These are phyloP conservation scores for Termitomyces eurrhizus DNA, from an alignment of 768 basidiomycete genomes.

Conservation along the genomic window DNA sequence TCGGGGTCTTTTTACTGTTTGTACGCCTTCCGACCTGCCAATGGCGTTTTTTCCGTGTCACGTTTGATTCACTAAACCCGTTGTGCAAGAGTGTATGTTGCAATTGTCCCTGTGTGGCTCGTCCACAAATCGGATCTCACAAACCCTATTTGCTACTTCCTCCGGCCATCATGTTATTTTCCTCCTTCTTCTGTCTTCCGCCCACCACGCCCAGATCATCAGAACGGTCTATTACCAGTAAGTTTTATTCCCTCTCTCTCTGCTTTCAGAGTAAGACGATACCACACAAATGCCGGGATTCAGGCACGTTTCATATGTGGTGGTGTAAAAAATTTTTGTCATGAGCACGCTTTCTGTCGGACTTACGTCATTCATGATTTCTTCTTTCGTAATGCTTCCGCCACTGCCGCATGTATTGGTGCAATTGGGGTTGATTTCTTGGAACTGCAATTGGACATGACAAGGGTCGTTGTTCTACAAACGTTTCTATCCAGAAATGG, in stretches of 20 bases:
- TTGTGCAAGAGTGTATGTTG: neutral
- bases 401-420: too few relatives aligned
- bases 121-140: neutral
- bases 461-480: too few relatives aligned
- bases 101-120: neutral
- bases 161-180: neutral
- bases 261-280: neutral
- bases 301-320: neutral
- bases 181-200: neutral
- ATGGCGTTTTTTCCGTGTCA: slow-evolving; percentile 8
- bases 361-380: neutral
- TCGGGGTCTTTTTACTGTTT: neutral
- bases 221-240: neutral
- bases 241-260: neutral
- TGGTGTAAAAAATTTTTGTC: neutral
- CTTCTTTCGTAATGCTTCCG: neutral
- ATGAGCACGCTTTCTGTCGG: neutral
- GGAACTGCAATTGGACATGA: too few relatives aligned
- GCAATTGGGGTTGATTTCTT: too few relatives aligned
- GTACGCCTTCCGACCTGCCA: slow-evolving; percentile 6
- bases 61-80: neutral
- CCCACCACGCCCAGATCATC: neutral
- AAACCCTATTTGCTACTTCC: neutral
- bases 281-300: neutral
- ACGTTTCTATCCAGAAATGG: too few relatives aligned